Evolutionary conservation across 2,329 filamentous ascomycete genomes (phyloP), one percentile per base, ranked within the genome.

Genomic region (Fusarium keratoplasticum): DNA sequence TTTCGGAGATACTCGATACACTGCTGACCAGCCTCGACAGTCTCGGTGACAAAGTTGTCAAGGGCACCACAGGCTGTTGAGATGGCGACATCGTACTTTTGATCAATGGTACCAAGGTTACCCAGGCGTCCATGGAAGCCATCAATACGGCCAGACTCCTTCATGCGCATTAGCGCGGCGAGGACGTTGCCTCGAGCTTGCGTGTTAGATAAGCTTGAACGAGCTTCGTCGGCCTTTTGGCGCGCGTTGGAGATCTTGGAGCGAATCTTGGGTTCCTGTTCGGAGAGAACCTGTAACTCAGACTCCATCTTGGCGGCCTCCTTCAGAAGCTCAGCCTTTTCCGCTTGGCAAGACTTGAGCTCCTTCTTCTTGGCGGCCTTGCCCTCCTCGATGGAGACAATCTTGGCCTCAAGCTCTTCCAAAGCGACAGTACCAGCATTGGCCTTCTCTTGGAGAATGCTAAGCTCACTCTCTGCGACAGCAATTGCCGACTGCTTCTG

Each of bases 1-100:
- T 98, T 99, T 65, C 96, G 92, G 14, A 99, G 88, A 80, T 99
- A 96, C 80, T 98, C 96, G 73, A 99, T 98, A 82, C 97, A 99
- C 81, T 98, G 95, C 83, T 99, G 96, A 73, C 95, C 96, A 67
- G 95, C 94, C 78, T 98, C 96, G 16, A 98, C 96, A 1, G 94
- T 95, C 78, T 98, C 96, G 1, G 97, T 97, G 11, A 99, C 96
- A 83, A 99, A 95, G 80, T 98, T 98, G 83, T 99, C 95, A 11
- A 99, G 89, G 3, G 93, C 89, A 54, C 94, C 92, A 76, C 96
- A 98, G 13, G 96, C 97, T 0, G 96, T 99, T 0, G 97, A 99
- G 70, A 99, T 98, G n/a, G 96, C 96, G 50, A 99, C 91, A 79
- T 99, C 96, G 82, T 97, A 99, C 83, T 94, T 94, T 80, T 94